These are phyloP conservation scores for Cynanchum wilfordii DNA, from an alignment of 257 asterid species.

Conservation along the genomic window DNA sequence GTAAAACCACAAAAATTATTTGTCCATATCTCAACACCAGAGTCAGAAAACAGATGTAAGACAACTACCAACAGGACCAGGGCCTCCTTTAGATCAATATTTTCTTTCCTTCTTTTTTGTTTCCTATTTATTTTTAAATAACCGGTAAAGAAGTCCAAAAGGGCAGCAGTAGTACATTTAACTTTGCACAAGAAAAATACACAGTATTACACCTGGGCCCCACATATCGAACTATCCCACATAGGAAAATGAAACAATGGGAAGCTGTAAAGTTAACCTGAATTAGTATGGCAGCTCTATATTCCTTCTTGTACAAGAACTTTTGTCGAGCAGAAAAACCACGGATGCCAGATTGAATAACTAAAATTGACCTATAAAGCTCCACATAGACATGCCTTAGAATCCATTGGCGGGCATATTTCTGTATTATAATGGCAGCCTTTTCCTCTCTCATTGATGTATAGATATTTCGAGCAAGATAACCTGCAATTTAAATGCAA, in stretches of 20 bases:
- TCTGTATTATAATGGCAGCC: slow-evolving; percentile 70
- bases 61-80: not conserved
- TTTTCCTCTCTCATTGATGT: slow-evolving; percentile 48
- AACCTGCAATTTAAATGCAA: slow-evolving; percentile 41
- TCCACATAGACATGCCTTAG: slow-evolving; percentile 58
- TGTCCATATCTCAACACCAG: not conserved
- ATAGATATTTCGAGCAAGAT: slow-evolving; percentile 54
- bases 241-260: slow-evolving; percentile 2
- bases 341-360: slow-evolving; percentile 68
- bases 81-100: not conserved
- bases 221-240: not conserved
- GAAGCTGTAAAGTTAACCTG: slow-evolving; percentile 51
- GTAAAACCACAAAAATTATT: not conserved
- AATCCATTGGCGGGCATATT: slow-evolving; percentile 54
- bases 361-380: slow-evolving; percentile 46
- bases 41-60: not conserved
- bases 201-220: not conserved
- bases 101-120: not conserved
- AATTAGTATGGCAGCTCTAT: slow-evolving; percentile 71
- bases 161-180: not conserved
- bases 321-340: slow-evolving; percentile 62
- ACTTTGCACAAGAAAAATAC: not conserved
- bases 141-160: not conserved
- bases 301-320: slow-evolving; percentile 53
- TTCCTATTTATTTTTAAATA: not conserved